A percentile compares a stretch with the other conserved stretches of the same genome.
phyloP scores from a whole-genome alignment of 225 moss, liverwort and hornwort genomes.

The Sphagnum contortum region DNA sequence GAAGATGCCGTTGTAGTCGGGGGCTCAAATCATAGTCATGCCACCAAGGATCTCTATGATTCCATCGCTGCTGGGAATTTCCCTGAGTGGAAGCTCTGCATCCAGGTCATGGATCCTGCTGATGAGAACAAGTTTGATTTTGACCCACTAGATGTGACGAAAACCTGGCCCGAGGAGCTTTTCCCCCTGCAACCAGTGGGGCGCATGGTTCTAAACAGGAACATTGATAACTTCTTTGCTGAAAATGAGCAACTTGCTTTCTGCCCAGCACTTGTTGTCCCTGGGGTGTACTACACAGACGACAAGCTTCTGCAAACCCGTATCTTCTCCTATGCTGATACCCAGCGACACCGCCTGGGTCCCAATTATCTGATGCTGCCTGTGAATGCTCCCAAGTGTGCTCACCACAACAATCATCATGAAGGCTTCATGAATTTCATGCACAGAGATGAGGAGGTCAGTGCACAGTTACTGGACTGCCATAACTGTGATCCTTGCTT shows the following conservation, averaged over 20 bases:
- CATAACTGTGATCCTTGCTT: too few relatives aligned
- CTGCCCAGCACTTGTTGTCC: constrained; percentile 38
- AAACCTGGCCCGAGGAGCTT: constrained; percentile 41
- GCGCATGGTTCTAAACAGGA: constrained; percentile 47
- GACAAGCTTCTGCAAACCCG: constrained; percentile 48
- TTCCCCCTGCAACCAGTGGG: constrained; percentile 53
- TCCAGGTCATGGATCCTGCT: constrained; percentile 43
- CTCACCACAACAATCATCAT: constrained; percentile 57
- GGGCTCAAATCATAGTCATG: constrained; percentile 50
- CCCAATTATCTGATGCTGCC: constrained; percentile 49
- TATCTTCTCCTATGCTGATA: constrained; percentile 51
- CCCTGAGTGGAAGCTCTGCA: constrained; percentile 36
- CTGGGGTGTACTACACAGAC: constrained; percentile 49
- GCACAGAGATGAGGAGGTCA: constrained; percentile 54
- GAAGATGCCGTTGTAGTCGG: constrained; percentile 45
- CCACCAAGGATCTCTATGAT: constrained; percentile 43
- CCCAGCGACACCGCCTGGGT: constrained; percentile 49
- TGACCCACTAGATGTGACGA: constrained; percentile 49
- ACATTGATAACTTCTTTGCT: constrained; percentile 45
- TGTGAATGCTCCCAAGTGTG: constrained; percentile 45
- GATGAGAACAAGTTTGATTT: constrained; percentile 46
- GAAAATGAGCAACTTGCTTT: constrained; percentile 53
- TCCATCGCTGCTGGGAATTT: constrained; percentile 44
- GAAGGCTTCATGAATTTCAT: constrained; percentile 56
- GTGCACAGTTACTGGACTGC: not conserved